These are phyloP conservation scores for Phoma sp. DNA, from an alignment of 2,329 filamentous ascomycete genomes.

Conservation along the genomic window DNA sequence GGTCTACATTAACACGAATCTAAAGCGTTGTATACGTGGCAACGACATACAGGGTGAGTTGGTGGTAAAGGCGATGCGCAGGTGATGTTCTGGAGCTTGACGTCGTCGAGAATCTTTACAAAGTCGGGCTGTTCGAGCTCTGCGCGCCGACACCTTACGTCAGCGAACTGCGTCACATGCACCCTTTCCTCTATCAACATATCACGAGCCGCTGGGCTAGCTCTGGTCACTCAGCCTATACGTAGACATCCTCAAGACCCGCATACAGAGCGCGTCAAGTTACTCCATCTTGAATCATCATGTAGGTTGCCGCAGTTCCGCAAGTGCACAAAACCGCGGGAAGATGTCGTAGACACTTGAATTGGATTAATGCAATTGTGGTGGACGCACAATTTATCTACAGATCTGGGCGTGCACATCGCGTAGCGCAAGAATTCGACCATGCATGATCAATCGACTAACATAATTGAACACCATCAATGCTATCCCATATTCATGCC, in stretches of 20 bases:
- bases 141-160: constrained; percentile 3
- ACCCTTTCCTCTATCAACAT: background rate
- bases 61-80: constrained; percentile 7
- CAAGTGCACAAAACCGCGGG: background rate
- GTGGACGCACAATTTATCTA: constrained; percentile 4
- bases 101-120: constrained; percentile 36
- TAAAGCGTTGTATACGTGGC: background rate
- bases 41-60: constrained; percentile 14
- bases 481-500: constrained; percentile 17
- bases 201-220: too few species aligned
- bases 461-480: constrained; percentile 11
- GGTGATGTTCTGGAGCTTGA: constrained; percentile 24
- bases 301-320: background rate
- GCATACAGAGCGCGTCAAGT: background rate
- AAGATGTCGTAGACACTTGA: background rate
- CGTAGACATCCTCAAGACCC: too few species aligned
- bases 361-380: background rate
- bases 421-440: background rate
- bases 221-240: too few species aligned
- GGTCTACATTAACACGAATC: background rate
- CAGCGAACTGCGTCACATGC: background rate
- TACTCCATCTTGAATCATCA: background rate
- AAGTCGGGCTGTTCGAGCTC: constrained; percentile 9
- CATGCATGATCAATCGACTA: background rate
- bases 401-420: background rate